Base-by-base conservation (phyloP, 106 monocot genomes). In the Dendrobium catenatum region DNA sequence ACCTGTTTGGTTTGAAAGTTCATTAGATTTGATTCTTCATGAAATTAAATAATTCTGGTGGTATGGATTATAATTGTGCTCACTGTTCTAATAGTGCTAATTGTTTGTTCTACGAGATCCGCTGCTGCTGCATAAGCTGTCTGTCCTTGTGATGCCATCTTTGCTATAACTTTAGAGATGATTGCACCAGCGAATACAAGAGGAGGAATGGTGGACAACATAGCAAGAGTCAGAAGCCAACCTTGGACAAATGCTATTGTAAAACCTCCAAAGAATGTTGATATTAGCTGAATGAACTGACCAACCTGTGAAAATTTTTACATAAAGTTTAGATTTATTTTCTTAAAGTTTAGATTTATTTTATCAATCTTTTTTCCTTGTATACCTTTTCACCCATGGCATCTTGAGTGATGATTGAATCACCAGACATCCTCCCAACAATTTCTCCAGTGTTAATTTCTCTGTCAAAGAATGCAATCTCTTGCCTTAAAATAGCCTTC, bases 181-280 rank as follows among this genome's bases (percentile, higher is more conserved):
- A 72, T 59, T 82, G 84, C 91, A 68, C 87, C 87, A n/a, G 88
- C 87, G 54, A 89, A 19, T 4, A 87, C 89, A 72, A 93, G 81
- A 6, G 89, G 89, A 75, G 93, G 93, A 48, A 93, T 89, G 20
- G 84, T 81, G 22, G 87, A 84, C 47, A 93, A 8, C 90, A 93
- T 82, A 16, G 91, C 91, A 46, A 91, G 85, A 6, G 91, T 79
- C 80, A 91, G 89, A 46, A 91, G 89, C 93, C 93, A 93, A 42
- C 93, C 93, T 70, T 80, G 84, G 29, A 81, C 27, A 79, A 93
- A 93, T 70, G 91, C 90, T 8, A 93, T 48, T 20, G 81, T 46
- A 55, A 93, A 93, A 3, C 93, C 93, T 78, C 91, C 91, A 11
- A 91, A 19, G 77, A 93, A 93, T 20, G 91, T 86, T 4, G 91